Base-by-base conservation (phyloP, 2,329 filamentous ascomycete genomes). In the Penicillium decumbens region DNA sequence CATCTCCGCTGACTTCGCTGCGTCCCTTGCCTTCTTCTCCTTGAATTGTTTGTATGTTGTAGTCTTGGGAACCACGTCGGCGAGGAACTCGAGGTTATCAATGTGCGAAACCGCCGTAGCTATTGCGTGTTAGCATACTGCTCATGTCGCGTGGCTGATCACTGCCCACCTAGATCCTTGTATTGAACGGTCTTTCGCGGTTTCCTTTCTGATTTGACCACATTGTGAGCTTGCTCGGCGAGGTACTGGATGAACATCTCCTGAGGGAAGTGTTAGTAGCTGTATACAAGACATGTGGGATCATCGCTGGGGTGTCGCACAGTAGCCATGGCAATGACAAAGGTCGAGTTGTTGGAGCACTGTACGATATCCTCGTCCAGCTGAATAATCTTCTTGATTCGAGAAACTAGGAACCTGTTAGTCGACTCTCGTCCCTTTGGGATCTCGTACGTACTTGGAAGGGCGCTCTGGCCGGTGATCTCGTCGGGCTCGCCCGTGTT, bases 231-330 rank as follows among this genome's bases (percentile, higher is more conserved):
- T 68, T 95, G 88, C 55, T 87, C 81, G 18, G 91, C 84, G 24
- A 98, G 81, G 69, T 97, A 87, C 69, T 95, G 89, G 59, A 98
- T 85, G 74, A 98, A 97, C 80, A 95, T 85, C 73, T 98, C 93
- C 86, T 91, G 30, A 1, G 40, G 25, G 6, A 24, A 32, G 18
- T 1, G 43, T 60, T 38, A 60, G 53, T 40, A 3, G 41, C 25
- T n/a, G 49, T 15, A 27, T 10, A 20, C 3, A 8, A 20, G 18
- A 18, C 18, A 6, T 18, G 30, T 23, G 45, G 55, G 37, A 58
- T 50, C 41, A 28, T 54, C n/a, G 27, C 18, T 15, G n/a, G 33
- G 25, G 23, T 20, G 35, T 66, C 79, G 57, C 71, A 88, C 87
- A 3, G 93, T 91, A 20, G 93, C 93, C 52, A 95, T 80, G 1